Conservation (phyloP, 441 rosid genomes). For the Adansonia rubrostipa region DNA sequence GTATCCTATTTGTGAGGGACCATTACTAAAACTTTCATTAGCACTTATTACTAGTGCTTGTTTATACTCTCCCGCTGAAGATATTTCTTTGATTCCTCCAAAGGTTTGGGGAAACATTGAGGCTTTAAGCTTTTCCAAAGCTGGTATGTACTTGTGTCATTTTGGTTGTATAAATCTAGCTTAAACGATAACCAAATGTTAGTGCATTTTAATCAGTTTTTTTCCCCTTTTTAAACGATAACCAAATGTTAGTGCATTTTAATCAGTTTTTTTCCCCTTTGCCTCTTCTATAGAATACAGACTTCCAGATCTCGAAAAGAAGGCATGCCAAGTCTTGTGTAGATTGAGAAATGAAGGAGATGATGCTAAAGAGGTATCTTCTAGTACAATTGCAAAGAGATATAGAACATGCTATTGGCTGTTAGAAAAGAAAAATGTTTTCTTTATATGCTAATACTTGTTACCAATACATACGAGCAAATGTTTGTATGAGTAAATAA, state of each 20-base stretch:
- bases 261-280: slow-evolving; percentile 14
- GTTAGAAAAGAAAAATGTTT: neutral
- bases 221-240: slow-evolving; percentile 19
- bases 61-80: slow-evolving; percentile 70
- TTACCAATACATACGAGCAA: neutral
- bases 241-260: slow-evolving; percentile 13
- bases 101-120: slow-evolving; percentile 71
- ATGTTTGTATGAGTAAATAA: neutral
- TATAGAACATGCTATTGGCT: slow-evolving; percentile 20
- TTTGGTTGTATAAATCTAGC: slow-evolving; percentile 11
- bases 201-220: slow-evolving; percentile 17
- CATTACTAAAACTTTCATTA: slow-evolving; percentile 64
- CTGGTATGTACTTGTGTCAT: slow-evolving; percentile 46
- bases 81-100: slow-evolving; percentile 70
- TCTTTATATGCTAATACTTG: neutral
- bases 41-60: slow-evolving; percentile 79
- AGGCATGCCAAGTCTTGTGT: slow-evolving; percentile 72
- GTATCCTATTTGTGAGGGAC: slow-evolving; percentile 65
- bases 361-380: slow-evolving; percentile 70
- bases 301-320: slow-evolving; percentile 65
- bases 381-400: slow-evolving; percentile 18
- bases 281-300: slow-evolving; percentile 46
- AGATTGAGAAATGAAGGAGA: slow-evolving; percentile 69
- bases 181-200: slow-evolving; percentile 9
- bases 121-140: slow-evolving; percentile 55